Evolutionary conservation across 1,284 basidiomycete species (phyloP).

Genomic region (Tilletia walkeri): DNA sequence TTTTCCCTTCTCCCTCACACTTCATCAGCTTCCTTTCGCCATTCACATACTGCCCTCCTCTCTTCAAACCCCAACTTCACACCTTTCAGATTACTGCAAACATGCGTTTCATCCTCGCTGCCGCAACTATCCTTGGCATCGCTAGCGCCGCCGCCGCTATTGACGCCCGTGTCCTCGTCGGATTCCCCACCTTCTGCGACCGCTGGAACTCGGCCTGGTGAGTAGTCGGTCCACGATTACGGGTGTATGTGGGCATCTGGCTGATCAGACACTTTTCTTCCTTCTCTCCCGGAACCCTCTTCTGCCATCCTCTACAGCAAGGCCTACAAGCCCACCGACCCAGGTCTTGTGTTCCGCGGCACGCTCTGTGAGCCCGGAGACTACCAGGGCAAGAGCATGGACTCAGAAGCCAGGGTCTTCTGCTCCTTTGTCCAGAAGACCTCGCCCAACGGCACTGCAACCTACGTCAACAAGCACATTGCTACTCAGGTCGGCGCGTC

Average conservation of each 20-base stretch:
- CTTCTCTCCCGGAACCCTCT: background rate
- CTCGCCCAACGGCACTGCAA: background rate
- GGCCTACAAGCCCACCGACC: conserved; percentile 9
- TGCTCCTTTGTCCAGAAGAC: background rate
- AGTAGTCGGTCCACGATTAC: background rate
- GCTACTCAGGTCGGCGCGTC: background rate
- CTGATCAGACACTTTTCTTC: background rate
- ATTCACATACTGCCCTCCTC: background rate
- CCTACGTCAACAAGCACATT: background rate
- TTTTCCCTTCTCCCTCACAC: background rate
- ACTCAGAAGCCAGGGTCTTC: conserved; percentile 5
- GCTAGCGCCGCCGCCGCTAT: background rate
- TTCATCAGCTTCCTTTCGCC: background rate
- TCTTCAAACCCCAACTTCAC: background rate
- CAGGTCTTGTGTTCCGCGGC: background rate
- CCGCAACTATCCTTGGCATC: background rate
- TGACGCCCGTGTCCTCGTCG: conserved; percentile 6
- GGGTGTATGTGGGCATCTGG: too few species aligned
- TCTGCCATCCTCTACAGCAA: background rate
- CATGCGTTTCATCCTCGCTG: background rate
- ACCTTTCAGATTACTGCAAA: background rate
- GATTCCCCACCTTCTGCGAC: conserved; percentile 2
- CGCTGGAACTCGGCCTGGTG: conserved; percentile 4
- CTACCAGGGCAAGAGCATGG: background rate
- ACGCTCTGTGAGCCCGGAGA: background rate